Evolutionary conservation across 129 eudicot genomes (phyloP).

Genomic region (Logfia minima): DNA sequence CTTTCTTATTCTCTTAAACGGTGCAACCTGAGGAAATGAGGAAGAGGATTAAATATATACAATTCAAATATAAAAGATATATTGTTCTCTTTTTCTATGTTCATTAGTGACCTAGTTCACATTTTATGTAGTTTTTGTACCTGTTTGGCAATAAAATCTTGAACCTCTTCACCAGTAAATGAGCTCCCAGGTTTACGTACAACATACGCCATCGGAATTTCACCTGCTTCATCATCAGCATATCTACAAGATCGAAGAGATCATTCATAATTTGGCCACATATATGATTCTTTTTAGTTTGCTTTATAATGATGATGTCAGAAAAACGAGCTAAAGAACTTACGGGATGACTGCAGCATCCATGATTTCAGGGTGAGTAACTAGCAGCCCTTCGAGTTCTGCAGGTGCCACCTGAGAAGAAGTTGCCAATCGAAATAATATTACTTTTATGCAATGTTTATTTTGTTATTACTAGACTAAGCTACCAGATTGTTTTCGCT

Average conservation of each 20-base stretch:
- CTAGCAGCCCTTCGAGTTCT: constrained; percentile 86
- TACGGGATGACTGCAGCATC: constrained; percentile 97
- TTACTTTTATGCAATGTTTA: neutral
- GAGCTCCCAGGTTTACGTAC: constrained; percentile 67
- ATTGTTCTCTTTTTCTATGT: neutral
- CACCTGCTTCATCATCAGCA: constrained; percentile 84
- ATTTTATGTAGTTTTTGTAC: constrained; percentile 34
- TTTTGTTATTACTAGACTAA: neutral
- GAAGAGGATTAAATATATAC: neutral
- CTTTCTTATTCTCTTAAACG: constrained; percentile 69
- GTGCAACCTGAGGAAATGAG: constrained; percentile 56
- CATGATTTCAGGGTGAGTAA: constrained; percentile 76
- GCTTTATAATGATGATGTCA: neutral
- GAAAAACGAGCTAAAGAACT: constrained; percentile 18
- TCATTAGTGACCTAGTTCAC: neutral
- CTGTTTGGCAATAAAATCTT: constrained; percentile 74
- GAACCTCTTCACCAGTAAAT: constrained; percentile 59
- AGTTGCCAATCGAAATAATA: constrained; percentile 9
- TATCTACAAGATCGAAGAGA: constrained; percentile 30
- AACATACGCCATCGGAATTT: constrained; percentile 80
- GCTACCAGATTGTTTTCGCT: neutral
- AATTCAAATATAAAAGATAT: neutral
- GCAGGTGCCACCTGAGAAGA: constrained; percentile 89
- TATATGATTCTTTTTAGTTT: neutral
- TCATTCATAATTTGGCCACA: neutral